These are phyloP conservation scores for Pisolithus microcarpus DNA, from an alignment of 768 basidiomycete species.

Conservation along the genomic window DNA sequence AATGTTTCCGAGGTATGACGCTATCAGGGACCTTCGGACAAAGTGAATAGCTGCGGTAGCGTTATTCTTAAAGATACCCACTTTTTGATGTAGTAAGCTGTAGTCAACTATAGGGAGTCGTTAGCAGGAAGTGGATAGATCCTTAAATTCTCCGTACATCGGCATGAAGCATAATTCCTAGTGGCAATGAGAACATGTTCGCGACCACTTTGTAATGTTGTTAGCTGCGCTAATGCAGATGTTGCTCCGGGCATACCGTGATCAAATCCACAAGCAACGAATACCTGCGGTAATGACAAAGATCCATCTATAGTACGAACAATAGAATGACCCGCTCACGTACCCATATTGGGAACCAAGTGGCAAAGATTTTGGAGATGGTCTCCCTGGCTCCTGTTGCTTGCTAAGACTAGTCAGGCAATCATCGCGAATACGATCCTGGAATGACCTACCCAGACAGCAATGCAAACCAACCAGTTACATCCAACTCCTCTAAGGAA, in stretches of 20 bases:
- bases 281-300: conserved; percentile 36
- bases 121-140: conserved; percentile 2
- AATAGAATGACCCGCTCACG: conserved; percentile 5
- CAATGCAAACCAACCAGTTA: conserved; percentile 70
- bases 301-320: not conserved
- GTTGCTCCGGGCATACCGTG: conserved; percentile 42
- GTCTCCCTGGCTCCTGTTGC: conserved; percentile 60
- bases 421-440: not conserved
- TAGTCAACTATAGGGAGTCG: conserved; percentile 16
- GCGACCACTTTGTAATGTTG: conserved; percentile 45
- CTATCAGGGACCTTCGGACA: conserved; percentile 49
- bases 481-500: conserved; percentile 69
- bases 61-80: conserved; percentile 23
- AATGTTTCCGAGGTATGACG: conserved; percentile 59
- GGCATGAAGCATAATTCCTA: conserved; percentile 66
- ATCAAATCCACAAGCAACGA: conserved; percentile 65
- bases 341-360: conserved; percentile 75
- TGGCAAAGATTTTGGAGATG: conserved; percentile 59
- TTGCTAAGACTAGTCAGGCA: conserved; percentile 41
- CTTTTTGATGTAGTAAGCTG: conserved; percentile 60
- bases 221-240: not conserved
- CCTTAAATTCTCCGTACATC: conserved; percentile 35
- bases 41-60: not conserved
- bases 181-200: conserved; percentile 69
- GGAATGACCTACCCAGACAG: conserved; percentile 53